A percentile compares a stretch with the other conserved stretches of the same genome.
phyloP scores from a whole-genome alignment of 148 eudicot genomes.

The Drosera capensis region DNA sequence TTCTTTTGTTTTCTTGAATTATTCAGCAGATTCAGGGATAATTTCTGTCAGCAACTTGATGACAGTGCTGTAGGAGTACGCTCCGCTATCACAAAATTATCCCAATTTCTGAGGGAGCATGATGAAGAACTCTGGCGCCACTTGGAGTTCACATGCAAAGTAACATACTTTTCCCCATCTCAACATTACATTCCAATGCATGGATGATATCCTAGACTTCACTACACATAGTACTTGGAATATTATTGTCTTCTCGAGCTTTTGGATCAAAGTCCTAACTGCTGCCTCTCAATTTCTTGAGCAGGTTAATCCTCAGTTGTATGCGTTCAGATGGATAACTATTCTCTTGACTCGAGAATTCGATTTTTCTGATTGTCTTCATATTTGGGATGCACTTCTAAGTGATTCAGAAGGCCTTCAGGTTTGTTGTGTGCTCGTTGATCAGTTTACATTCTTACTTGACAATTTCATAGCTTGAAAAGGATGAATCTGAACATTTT shows the following conservation, averaged over 20 bases:
- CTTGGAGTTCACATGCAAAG: conserved; percentile 91
- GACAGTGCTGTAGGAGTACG: conserved; percentile 95
- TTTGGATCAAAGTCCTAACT: not conserved
- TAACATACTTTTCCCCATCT: conserved; percentile 12
- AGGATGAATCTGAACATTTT: not conserved
- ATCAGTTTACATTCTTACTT: not conserved
- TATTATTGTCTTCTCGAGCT: not conserved
- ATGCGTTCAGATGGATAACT: conserved; percentile 98
- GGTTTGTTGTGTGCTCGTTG: conserved; percentile 25
- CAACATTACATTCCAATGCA: too few species aligned
- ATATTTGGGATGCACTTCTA: conserved; percentile 88
- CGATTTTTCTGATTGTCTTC: conserved; percentile 71
- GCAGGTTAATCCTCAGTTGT: conserved; percentile 98
- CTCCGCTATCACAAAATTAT: conserved; percentile 75
- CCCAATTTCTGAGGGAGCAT: conserved; percentile 71
- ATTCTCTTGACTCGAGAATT: conserved; percentile 98
- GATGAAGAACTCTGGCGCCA: conserved; percentile 99
- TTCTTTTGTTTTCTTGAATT: conserved; percentile 96
- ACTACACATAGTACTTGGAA: too few species aligned
- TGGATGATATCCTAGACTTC: too few species aligned
- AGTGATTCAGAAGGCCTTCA: conserved; percentile 99
- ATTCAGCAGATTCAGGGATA: conserved; percentile 80
- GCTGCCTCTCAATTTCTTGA: conserved; percentile 8
- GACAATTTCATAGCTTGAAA: too few species aligned
- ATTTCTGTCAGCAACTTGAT: conserved; percentile 94